Evolutionary conservation across 2,329 filamentous ascomycete species (phyloP).

Genomic region (Paracoccidioides lutzii): DNA sequence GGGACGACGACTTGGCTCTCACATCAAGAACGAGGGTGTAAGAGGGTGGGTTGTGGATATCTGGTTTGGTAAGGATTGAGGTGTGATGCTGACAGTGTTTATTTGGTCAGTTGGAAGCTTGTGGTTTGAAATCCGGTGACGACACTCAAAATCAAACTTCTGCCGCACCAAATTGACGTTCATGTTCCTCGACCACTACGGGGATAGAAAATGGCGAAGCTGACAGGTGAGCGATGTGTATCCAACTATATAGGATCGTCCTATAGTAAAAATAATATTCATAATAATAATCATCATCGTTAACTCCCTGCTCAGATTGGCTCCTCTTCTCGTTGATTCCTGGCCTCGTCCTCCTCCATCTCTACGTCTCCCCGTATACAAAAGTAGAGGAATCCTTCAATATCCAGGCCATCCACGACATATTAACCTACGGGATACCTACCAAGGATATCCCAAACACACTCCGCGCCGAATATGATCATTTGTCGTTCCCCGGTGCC

Average conservation of each 20-base stretch:
- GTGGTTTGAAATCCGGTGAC: not conserved
- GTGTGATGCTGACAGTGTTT: not conserved
- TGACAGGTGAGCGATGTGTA: constrained; percentile 6
- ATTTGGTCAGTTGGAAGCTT: not conserved
- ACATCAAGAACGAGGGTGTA: not conserved
- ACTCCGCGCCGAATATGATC: constrained; percentile 61
- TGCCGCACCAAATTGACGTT: not conserved
- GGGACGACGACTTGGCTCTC: not conserved
- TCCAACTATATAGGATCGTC: not conserved
- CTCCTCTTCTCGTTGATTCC: constrained; percentile 44
- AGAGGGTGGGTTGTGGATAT: not conserved
- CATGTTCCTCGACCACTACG: not conserved
- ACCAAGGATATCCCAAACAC: constrained; percentile 40
- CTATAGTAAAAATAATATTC: too few species aligned
- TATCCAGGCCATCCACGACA: constrained; percentile 84
- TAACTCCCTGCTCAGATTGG: constrained; percentile 29
- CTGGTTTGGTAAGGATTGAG: not conserved
- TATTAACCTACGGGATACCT: constrained; percentile 68
- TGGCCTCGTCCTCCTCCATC: constrained; percentile 52
- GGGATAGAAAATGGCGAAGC: constrained; percentile 6
- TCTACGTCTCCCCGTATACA: constrained; percentile 69
- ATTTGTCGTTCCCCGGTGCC: constrained; percentile 77
- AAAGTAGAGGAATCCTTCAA: constrained; percentile 99
- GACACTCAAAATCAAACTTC: not conserved
- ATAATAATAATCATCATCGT: not conserved